A percentile compares a stretch with the other conserved stretches of the same genome.
These are phyloP conservation scores for Scutellaria minor DNA, from an alignment of 257 asterid genomes.

Conservation along the genomic window DNA sequence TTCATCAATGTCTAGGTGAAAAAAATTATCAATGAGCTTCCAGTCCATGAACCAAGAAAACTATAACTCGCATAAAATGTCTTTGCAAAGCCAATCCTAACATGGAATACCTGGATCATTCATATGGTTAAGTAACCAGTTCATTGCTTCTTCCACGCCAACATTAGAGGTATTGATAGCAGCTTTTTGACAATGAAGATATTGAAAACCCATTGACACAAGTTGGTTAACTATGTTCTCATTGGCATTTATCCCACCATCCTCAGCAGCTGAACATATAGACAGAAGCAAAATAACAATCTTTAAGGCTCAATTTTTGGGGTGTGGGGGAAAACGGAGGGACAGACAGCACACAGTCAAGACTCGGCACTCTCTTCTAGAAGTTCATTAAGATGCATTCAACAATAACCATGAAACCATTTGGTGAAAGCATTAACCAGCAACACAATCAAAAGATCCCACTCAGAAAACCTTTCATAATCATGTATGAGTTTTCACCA, in stretches of 20 bases:
- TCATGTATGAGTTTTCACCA: constrained; percentile 3
- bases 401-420: not conserved
- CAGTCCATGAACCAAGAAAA: constrained; percentile 25
- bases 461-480: constrained; percentile 11
- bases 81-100: constrained; percentile 29
- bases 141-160: constrained; percentile 90
- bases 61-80: constrained; percentile 1
- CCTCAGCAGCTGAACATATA: constrained; percentile 54
- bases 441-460: not conserved
- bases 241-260: constrained; percentile 50
- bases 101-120: constrained; percentile 71
- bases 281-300: constrained; percentile 27
- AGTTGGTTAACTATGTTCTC: constrained; percentile 84
- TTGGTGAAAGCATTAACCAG: constrained; percentile 20
- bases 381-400: constrained; percentile 1
- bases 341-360: constrained; percentile 10
- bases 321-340: not conserved
- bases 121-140: constrained; percentile 90
- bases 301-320: not conserved
- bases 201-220: constrained; percentile 79
- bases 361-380: not conserved
- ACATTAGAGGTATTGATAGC: constrained; percentile 77
- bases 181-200: constrained; percentile 92
- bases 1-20: constrained; percentile 67
- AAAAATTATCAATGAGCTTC: constrained; percentile 29